Conservation (phyloP, 805 yeast species). For the Ogataea corticis region DNA sequence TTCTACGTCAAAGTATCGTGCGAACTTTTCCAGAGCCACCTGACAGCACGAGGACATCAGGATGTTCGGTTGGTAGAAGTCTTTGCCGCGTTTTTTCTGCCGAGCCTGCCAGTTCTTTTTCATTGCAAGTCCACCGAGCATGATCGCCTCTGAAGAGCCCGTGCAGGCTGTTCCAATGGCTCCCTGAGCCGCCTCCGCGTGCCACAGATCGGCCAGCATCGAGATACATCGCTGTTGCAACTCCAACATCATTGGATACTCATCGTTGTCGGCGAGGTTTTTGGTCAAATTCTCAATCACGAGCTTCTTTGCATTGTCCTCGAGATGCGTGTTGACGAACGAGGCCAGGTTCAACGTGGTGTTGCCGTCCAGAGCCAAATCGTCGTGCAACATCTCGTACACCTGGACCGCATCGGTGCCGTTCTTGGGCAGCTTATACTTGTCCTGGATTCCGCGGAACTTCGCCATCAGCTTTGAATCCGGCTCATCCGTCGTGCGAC, state of each 20-base stretch:
- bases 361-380: constrained; percentile 77
- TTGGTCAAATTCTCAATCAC: constrained; percentile 73
- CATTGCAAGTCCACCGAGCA: constrained; percentile 91
- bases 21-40: constrained; percentile 92
- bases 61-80: constrained; percentile 71
- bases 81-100: constrained; percentile 59
- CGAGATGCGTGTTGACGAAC: constrained; percentile 77
- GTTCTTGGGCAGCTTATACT: constrained; percentile 58
- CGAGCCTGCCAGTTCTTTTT: constrained; percentile 83
- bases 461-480: constrained; percentile 26
- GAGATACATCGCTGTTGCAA: constrained; percentile 80
- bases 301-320: constrained; percentile 53
- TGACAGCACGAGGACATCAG: constrained; percentile 92
- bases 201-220: constrained; percentile 78
- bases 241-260: constrained; percentile 83
- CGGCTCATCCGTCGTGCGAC: constrained; percentile 8
- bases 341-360: constrained; percentile 86
- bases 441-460: constrained; percentile 43
- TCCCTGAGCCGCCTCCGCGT: constrained; percentile 51
- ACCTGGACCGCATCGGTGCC: constrained; percentile 57
- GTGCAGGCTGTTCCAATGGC: constrained; percentile 91
- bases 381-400: constrained; percentile 67
- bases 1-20: constrained; percentile 91
- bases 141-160: constrained; percentile 91
- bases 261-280: constrained; percentile 91